These are phyloP conservation scores for Dioszegia crocea DNA, from an alignment of 768 basidiomycete species.

Conservation along the genomic window DNA sequence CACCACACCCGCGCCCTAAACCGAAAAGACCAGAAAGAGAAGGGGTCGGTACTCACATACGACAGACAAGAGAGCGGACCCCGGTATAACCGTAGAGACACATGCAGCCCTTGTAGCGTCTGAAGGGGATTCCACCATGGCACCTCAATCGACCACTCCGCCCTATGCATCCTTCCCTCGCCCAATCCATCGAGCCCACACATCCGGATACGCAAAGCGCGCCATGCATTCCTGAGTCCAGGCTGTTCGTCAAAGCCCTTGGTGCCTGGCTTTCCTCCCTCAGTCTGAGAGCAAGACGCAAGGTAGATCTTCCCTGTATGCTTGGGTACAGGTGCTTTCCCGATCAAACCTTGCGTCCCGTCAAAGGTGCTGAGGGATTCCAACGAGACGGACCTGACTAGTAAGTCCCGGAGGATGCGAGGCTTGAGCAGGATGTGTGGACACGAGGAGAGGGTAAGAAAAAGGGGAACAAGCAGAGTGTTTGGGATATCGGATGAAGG, in stretches of 20 bases:
- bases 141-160: background rate
- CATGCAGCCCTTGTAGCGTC: background rate
- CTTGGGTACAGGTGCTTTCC: slow-evolving; percentile 37
- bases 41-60: background rate
- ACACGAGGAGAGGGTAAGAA: background rate
- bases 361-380: background rate
- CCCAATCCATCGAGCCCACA: background rate
- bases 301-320: slow-evolving; percentile 11
- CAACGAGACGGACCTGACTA: slow-evolving; percentile 4
- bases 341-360: background rate
- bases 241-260: slow-evolving; percentile 5
- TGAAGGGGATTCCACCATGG: background rate
- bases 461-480: slow-evolving; percentile 2
- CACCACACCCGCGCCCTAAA: background rate
- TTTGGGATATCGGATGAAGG: background rate
- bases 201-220: background rate
- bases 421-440: background rate
- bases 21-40: background rate
- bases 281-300: background rate
- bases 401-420: background rate
- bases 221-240: background rate
- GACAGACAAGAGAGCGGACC: background rate
- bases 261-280: background rate
- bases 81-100: slow-evolving; percentile 1
- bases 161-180: background rate